A percentile compares a stretch with the other conserved stretches of the same genome.
These are phyloP conservation scores for Vitis hybrid DNA, from an alignment of 177 flowering plant species.

Conservation along the genomic window DNA sequence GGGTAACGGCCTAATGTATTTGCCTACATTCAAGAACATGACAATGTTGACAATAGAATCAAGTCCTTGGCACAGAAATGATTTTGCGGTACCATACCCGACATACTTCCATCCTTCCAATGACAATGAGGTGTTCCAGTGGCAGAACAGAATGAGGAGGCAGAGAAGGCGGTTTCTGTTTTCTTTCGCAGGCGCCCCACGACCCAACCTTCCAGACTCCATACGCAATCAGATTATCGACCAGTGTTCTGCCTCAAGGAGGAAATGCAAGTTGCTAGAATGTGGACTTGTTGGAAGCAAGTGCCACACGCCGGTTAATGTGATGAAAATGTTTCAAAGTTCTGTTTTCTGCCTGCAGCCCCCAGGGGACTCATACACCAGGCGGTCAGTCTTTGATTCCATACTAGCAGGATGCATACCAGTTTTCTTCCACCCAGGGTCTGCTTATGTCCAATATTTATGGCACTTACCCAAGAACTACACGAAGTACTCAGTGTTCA, in stretches of 20 bases:
- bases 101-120: conserved; percentile 77
- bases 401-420: conserved; percentile 83
- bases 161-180: conserved; percentile 37
- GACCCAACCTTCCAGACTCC: conserved; percentile 39
- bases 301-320: conserved; percentile 43
- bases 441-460: conserved; percentile 68
- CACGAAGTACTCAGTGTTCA: conserved; percentile 58
- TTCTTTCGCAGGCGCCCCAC: conserved; percentile 63
- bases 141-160: conserved; percentile 65
- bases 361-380: conserved; percentile 70
- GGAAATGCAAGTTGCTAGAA: conserved; percentile 45
- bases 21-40: conserved; percentile 61
- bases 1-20: conserved; percentile 62
- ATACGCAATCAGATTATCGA: conserved; percentile 51
- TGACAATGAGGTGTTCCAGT: conserved; percentile 42
- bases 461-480: conserved; percentile 70
- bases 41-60: conserved; percentile 58
- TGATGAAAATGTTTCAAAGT: conserved; percentile 58
- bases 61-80: conserved; percentile 57
- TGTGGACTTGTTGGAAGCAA: conserved; percentile 35
- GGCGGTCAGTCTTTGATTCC: conserved; percentile 70
- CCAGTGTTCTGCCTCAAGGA: conserved; percentile 48
- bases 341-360: conserved; percentile 80
- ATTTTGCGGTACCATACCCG: conserved; percentile 72
- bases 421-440: conserved; percentile 72